Conservation (phyloP, 108 stramenopile species). For the Cyclotella choctawhatcheeana region DNA sequence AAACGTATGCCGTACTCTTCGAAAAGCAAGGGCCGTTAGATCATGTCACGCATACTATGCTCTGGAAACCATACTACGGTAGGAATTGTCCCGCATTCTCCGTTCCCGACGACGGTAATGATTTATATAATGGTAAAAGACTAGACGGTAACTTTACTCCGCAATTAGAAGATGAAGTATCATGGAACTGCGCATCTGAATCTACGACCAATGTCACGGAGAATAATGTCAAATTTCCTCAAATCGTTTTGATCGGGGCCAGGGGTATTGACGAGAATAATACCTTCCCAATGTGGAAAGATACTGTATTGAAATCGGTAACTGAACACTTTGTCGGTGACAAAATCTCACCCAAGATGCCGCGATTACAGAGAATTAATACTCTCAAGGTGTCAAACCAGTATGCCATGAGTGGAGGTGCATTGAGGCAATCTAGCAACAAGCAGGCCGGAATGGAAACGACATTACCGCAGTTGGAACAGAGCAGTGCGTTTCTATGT, state of each 20-base stretch:
- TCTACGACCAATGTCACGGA: no score
- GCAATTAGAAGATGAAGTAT: not conserved
- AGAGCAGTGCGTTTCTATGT: slow-evolving; percentile 19
- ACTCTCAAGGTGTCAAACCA: slow-evolving; percentile 42
- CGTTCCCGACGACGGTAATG: not conserved
- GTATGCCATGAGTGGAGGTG: slow-evolving; percentile 41
- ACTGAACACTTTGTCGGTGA: not conserved
- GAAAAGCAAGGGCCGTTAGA: slow-evolving; percentile 51
- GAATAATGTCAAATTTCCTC: slow-evolving; percentile 24
- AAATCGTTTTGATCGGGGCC: slow-evolving; percentile 51
- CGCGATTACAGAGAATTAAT: slow-evolving; percentile 34
- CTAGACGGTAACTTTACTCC: not conserved
- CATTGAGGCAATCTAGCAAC: slow-evolving; percentile 4
- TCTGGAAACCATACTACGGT: slow-evolving; percentile 33
- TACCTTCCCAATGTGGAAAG: slow-evolving; percentile 34
- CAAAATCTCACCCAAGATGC: not conserved
- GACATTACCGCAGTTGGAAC: not conserved
- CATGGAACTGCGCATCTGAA: slow-evolving; percentile 36
- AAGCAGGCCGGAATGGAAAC: not conserved
- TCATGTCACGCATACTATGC: slow-evolving; percentile 15
- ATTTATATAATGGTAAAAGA: not conserved
- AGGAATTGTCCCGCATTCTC: slow-evolving; percentile 37
- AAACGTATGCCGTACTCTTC: slow-evolving; percentile 27
- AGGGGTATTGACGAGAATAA: slow-evolving; percentile 29
- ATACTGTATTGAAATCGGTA: not conserved